These are phyloP conservation scores for Penstemon eatonii DNA, from an alignment of 257 asterid genomes.

Conservation along the genomic window DNA sequence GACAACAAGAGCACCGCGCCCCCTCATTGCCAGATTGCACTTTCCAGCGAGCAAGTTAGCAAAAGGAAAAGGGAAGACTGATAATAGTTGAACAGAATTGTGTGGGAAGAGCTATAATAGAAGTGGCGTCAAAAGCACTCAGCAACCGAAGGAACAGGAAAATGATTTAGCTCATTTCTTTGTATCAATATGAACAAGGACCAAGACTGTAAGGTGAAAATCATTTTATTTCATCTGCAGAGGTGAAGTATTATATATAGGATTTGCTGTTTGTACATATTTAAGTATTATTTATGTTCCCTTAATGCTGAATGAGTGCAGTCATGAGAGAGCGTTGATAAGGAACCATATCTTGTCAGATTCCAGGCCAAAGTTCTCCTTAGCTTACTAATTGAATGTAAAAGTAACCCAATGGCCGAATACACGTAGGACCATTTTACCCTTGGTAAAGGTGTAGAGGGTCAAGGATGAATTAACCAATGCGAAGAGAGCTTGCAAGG, in stretches of 20 bases:
- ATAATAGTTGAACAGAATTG: slow-evolving; percentile 37
- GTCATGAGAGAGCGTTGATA: slow-evolving; percentile 6
- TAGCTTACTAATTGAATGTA: neutral
- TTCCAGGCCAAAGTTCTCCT: neutral
- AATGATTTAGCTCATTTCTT: slow-evolving; percentile 27
- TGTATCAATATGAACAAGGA: slow-evolving; percentile 29
- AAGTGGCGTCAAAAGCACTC: neutral
- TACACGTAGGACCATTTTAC: neutral
- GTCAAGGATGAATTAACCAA: neutral
- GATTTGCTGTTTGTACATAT: slow-evolving; percentile 19
- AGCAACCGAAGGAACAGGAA: slow-evolving; percentile 20
- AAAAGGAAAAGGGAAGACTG: slow-evolving; percentile 54
- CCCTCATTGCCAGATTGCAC: slow-evolving; percentile 84
- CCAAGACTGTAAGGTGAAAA: slow-evolving; percentile 27
- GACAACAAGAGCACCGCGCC: slow-evolving; percentile 80
- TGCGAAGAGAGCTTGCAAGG: neutral
- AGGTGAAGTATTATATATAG: slow-evolving; percentile 24
- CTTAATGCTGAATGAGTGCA: slow-evolving; percentile 2
- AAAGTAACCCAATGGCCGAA: neutral
- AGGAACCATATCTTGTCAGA: slow-evolving; percentile 13
- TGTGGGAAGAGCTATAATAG: slow-evolving; percentile 6
- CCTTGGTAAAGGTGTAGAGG: neutral
- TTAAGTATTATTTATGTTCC: slow-evolving; percentile 17
- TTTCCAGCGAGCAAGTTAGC: slow-evolving; percentile 78
- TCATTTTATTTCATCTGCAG: slow-evolving; percentile 24